These are phyloP conservation scores for Penicillium paradoxum DNA, from an alignment of 495 filamentous ascomycete genomes.

Conservation along the genomic window DNA sequence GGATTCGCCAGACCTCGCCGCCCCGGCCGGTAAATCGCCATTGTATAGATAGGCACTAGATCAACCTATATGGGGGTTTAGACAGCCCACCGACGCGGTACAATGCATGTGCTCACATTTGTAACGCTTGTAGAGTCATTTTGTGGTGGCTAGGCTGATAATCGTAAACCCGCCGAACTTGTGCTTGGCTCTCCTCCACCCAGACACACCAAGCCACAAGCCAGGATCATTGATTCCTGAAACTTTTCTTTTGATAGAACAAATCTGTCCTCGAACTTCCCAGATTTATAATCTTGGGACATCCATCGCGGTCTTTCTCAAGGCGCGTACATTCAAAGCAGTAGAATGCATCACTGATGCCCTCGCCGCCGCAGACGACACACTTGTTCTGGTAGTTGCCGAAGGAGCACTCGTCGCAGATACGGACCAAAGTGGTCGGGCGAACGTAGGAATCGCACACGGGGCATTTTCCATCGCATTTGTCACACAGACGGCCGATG, in stretches of 20 bases:
- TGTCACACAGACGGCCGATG: constrained; percentile 98
- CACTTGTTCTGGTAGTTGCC: constrained; percentile 99
- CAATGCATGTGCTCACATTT: background rate
- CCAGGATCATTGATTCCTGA: constrained; percentile 56
- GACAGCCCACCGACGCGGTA: constrained; percentile 5
- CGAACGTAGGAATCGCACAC: constrained; percentile 99
- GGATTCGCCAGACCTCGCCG: constrained; percentile 87
- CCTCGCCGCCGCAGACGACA: constrained; percentile 96
- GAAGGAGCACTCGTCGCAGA: constrained; percentile 99
- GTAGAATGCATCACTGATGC: constrained; percentile 99
- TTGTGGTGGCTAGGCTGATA: constrained; percentile 3
- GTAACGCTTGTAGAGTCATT: background rate
- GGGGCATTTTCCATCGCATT: constrained; percentile 99
- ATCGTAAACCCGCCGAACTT: constrained; percentile 2
- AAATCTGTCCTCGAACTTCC: constrained; percentile 93
- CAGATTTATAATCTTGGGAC: constrained; percentile 98
- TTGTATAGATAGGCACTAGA: constrained; percentile 2
- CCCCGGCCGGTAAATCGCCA: constrained; percentile 55
- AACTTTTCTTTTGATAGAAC: constrained; percentile 79
- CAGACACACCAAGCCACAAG: constrained; percentile 16
- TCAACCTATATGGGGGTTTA: constrained; percentile 3
- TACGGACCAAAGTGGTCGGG: constrained; percentile 91
- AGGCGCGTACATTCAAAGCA: constrained; percentile 98
- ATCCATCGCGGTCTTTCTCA: constrained; percentile 96
- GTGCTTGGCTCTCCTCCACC: constrained; percentile 6